phyloP scores from a whole-genome alignment of 192 early-diverging fungal species.

The Nowakowskiella sp. region DNA sequence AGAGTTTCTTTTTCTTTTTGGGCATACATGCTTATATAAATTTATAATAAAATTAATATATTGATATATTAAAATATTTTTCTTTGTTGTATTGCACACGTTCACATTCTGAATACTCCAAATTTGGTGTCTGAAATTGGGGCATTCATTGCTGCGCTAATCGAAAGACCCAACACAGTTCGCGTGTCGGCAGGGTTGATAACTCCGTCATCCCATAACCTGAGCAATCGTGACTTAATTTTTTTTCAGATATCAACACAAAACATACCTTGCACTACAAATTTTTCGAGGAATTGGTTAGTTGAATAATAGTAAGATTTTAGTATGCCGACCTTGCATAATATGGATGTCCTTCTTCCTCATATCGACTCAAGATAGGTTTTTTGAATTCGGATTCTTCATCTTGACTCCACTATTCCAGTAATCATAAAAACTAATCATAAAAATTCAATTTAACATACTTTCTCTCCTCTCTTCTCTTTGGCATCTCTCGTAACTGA shows the following conservation, averaged over 20 bases:
- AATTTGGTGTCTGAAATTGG: conserved; percentile 66
- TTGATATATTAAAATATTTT: no score
- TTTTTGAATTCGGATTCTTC: conserved; percentile 75
- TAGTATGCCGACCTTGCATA: conserved; percentile 47
- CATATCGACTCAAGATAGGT: conserved; percentile 77
- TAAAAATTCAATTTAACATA: conserved; percentile 25
- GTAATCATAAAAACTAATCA: conserved; percentile 5
- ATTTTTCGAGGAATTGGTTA: background rate
- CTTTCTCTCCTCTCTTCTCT: conserved; percentile 59
- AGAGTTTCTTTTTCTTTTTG: no score
- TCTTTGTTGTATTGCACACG: no score
- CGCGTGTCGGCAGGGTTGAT: conserved; percentile 86
- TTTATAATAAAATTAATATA: no score
- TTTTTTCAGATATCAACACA: no score
- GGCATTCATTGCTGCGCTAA: conserved; percentile 70
- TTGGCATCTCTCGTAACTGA: conserved; percentile 70
- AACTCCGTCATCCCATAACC: conserved; percentile 93
- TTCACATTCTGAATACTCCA: conserved; percentile 99
- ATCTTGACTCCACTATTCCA: conserved; percentile 65
- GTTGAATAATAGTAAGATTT: background rate
- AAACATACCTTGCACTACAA: background rate
- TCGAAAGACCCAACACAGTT: conserved; percentile 72
- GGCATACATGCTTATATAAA: no score
- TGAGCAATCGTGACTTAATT: conserved; percentile 47
- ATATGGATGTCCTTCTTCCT: conserved; percentile 92